Conservation (phyloP, 2,329 filamentous ascomycete genomes). For the Alternaria metachromatica region DNA sequence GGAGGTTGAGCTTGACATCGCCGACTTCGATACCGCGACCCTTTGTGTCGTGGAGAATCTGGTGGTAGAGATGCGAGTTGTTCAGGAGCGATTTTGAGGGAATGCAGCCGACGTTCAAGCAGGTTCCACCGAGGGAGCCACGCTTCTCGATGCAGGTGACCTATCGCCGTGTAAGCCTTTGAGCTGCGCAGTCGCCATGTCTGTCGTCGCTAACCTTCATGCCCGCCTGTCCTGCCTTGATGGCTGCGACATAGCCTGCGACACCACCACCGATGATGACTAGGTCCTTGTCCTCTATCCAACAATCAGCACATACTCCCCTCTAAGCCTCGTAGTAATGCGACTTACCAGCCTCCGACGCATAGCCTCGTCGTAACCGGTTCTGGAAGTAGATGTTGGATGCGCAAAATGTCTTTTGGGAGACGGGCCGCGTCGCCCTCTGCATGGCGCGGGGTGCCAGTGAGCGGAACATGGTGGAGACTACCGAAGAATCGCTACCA, state of each 20-base stretch:
- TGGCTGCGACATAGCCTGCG: slow-evolving; percentile 97
- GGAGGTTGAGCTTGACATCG: slow-evolving; percentile 94
- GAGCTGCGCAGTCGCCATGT: not conserved
- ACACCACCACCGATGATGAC: slow-evolving; percentile 98
- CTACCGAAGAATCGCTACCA: slow-evolving; percentile 31
- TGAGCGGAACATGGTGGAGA: slow-evolving; percentile 59
- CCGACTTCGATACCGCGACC: slow-evolving; percentile 96
- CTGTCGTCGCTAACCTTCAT: slow-evolving; percentile 72
- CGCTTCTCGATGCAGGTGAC: slow-evolving; percentile 99
- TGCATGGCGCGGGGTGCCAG: slow-evolving; percentile 58
- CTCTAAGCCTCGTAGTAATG: slow-evolving; percentile 22
- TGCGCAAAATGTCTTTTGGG: slow-evolving; percentile 49
- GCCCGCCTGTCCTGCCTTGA: slow-evolving; percentile 97
- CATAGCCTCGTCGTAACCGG: slow-evolving; percentile 62
- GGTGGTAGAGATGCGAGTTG: slow-evolving; percentile 98
- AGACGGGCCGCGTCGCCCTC: slow-evolving; percentile 49
- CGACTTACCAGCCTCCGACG: slow-evolving; percentile 59
- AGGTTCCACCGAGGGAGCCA: slow-evolving; percentile 91
- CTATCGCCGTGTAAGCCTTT: slow-evolving; percentile 55
- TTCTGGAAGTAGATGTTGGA: slow-evolving; percentile 57
- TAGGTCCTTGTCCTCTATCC: slow-evolving; percentile 87
- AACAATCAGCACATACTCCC: slow-evolving; percentile 43
- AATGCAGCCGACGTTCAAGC: slow-evolving; percentile 98
- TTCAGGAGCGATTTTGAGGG: slow-evolving; percentile 99
- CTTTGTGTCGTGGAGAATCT: slow-evolving; percentile 96